These are phyloP conservation scores for Clavispora phyllophila DNA, from an alignment of 805 yeast genomes.

Conservation along the genomic window DNA sequence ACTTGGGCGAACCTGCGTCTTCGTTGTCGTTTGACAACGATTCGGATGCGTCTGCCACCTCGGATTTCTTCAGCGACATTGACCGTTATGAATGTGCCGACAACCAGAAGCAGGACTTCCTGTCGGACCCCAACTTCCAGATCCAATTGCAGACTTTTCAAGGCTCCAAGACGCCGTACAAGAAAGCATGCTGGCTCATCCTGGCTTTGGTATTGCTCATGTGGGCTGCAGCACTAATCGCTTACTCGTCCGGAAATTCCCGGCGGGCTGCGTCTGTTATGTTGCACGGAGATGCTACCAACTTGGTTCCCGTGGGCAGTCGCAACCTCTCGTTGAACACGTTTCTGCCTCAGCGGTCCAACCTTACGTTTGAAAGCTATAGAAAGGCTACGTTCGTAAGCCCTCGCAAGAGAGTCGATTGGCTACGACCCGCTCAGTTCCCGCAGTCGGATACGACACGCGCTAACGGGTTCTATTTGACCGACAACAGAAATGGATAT, in stretches of 20 bases:
- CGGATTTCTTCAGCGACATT: constrained; percentile 27
- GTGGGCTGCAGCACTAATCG: constrained; percentile 25
- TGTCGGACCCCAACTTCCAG: constrained; percentile 9
- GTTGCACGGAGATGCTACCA: constrained; percentile 19
- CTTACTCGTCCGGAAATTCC: constrained; percentile 23
- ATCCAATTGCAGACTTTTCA: constrained; percentile 4
- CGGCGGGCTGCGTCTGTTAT: constrained; percentile 7
- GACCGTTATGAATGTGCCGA: constrained; percentile 16
- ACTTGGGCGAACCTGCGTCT: not conserved
- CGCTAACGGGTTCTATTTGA: constrained; percentile 28
- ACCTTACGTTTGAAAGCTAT: constrained; percentile 23
- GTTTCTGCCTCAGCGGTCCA: constrained; percentile 22
- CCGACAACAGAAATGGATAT: constrained; percentile 10
- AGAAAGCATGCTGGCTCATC: constrained; percentile 1
- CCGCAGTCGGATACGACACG: constrained; percentile 16
- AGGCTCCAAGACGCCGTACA: constrained; percentile 1
- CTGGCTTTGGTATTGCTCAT: constrained; percentile 8
- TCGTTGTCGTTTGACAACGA: not conserved
- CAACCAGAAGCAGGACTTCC: constrained; percentile 5
- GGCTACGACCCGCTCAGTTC: constrained; percentile 29
- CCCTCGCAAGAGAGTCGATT: constrained; percentile 13
- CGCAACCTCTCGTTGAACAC: constrained; percentile 28
- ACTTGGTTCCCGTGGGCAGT: constrained; percentile 18
- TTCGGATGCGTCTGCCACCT: constrained; percentile 13
- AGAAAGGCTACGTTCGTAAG: constrained; percentile 21